phyloP scores from a whole-genome alignment of 345 rosid species.

The Laguncularia racemosa region DNA sequence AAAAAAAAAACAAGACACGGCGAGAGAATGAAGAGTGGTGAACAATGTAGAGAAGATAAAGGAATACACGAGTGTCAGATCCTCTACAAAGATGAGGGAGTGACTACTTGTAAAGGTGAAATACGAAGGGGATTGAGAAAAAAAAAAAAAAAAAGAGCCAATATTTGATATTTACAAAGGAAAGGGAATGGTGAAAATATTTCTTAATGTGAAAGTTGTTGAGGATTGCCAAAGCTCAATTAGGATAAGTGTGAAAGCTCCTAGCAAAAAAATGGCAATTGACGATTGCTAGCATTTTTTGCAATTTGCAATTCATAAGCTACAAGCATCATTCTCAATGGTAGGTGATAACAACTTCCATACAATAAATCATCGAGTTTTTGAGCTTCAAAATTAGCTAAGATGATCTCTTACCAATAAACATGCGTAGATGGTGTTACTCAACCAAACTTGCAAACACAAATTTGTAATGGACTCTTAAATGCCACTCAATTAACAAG shows the following conservation, averaged over 20 bases:
- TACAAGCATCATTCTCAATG: constrained; percentile 27
- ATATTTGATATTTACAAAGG: too few species aligned
- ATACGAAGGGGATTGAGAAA: too few species aligned
- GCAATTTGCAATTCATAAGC: constrained; percentile 31
- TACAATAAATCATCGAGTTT: constrained; percentile 9
- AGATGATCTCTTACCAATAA: constrained; percentile 35
- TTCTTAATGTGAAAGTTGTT: too few species aligned
- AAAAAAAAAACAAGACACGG: too few species aligned
- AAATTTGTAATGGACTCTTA: constrained; percentile 11
- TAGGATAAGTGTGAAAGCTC: neutral
- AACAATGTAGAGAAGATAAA: too few species aligned
- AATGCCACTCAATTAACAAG: constrained; percentile 34
- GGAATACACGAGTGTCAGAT: too few species aligned
- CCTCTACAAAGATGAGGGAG: too few species aligned
- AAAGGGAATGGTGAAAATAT: too few species aligned
- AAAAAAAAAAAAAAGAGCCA: too few species aligned
- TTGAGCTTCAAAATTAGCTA: constrained; percentile 35
- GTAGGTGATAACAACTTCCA: constrained; percentile 26
- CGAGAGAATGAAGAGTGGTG: too few species aligned
- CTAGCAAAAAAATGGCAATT: constrained; percentile 27
- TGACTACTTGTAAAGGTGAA: too few species aligned
- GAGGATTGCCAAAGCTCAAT: too few species aligned
- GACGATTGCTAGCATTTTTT: constrained; percentile 41
- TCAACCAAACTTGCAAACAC: constrained; percentile 12
- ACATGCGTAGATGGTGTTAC: constrained; percentile 30